Conservation (phyloP, 139 green algal genomes). For the Tetradesmus obliquus region DNA sequence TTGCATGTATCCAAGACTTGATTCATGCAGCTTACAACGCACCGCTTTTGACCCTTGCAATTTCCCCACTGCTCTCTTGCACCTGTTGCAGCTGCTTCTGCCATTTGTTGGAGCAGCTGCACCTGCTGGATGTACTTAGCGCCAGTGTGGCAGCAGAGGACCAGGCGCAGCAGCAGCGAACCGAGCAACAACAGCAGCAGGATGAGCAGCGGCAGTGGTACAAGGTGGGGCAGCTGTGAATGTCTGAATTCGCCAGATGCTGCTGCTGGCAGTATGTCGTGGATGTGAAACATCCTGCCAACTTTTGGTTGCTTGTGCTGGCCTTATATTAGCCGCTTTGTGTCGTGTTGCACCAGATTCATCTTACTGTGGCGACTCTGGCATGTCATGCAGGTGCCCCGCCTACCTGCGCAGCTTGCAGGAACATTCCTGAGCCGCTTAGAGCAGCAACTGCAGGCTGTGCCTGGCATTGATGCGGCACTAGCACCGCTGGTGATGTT, state of each 20-base stretch:
- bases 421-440: background rate
- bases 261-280: background rate
- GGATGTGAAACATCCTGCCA: background rate
- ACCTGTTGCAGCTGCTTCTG: conserved; percentile 39
- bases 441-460: background rate
- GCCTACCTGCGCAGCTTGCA: background rate
- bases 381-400: background rate
- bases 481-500: conserved; percentile 9
- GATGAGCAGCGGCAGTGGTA: background rate
- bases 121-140: conserved; percentile 22
- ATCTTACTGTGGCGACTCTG: background rate
- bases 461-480: conserved; percentile 10
- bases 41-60: background rate
- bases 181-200: background rate
- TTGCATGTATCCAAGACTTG: too few species aligned
- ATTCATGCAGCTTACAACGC: too few species aligned
- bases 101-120: conserved; percentile 26
- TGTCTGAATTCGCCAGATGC: too few species aligned
- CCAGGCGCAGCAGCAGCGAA: background rate
- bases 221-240: background rate
- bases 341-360: too few species aligned
- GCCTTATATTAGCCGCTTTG: too few species aligned
- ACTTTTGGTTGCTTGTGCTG: background rate
- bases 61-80: background rate
- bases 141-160: background rate